These are phyloP conservation scores for Galerina sulciceps DNA, from an alignment of 768 basidiomycete species.

Conservation along the genomic window DNA sequence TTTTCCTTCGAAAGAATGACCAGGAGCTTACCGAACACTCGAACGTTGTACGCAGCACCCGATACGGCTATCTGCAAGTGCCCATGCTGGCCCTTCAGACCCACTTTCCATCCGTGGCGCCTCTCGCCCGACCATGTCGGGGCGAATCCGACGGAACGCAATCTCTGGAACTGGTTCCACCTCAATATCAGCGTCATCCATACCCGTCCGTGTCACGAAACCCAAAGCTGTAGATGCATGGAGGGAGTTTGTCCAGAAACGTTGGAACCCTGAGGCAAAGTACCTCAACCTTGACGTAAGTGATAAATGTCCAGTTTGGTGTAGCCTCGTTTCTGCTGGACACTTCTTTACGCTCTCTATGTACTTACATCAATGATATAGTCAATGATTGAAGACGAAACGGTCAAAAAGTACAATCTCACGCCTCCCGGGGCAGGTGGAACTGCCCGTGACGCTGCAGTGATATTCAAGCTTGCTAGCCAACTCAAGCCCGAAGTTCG, in stretches of 20 bases:
- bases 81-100: constrained; percentile 49
- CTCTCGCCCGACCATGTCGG: constrained; percentile 44
- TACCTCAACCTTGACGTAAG: constrained; percentile 87
- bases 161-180: constrained; percentile 28
- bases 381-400: constrained; percentile 80
- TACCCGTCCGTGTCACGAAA: constrained; percentile 26
- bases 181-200: constrained; percentile 18
- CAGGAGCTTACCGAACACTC: constrained; percentile 40
- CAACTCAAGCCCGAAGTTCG: constrained; percentile 75
- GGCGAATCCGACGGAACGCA: constrained; percentile 66
- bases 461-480: constrained; percentile 87
- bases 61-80: constrained; percentile 31
- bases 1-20: constrained; percentile 34
- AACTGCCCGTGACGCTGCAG: constrained; percentile 67
- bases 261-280: constrained; percentile 70
- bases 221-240: constrained; percentile 64
- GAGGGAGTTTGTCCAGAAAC: constrained; percentile 72
- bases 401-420: constrained; percentile 73
- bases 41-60: constrained; percentile 38
- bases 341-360: constrained; percentile 10
- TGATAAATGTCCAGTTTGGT: constrained; percentile 3
- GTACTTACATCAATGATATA: constrained; percentile 36
- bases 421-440: constrained; percentile 74
- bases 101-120: constrained; percentile 72
- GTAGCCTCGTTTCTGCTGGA: constrained; percentile 10